A percentile compares a stretch with the other conserved stretches of the same genome.
These are phyloP conservation scores for Pelargonium myrrhifolium DNA, from an alignment of 441 rosid species.

Conservation along the genomic window DNA sequence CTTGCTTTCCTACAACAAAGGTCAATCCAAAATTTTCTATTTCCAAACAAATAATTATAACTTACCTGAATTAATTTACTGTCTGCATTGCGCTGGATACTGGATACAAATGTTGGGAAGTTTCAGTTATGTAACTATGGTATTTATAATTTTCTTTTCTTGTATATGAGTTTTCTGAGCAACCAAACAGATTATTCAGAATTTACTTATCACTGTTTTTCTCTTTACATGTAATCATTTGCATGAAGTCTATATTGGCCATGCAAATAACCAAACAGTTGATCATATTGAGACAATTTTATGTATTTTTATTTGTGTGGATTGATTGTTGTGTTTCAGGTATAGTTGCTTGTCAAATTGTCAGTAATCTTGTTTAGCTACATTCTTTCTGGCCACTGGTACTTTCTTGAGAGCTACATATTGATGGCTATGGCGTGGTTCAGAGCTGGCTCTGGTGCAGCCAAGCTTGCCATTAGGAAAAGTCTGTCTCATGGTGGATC, in stretches of 20 bases:
- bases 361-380: neutral
- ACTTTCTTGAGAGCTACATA: neutral
- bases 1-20: neutral
- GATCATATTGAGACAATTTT: neutral
- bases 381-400: neutral
- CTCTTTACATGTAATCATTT: too few relatives aligned
- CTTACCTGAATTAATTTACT: neutral
- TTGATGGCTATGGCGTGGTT: slow-evolving; percentile 61
- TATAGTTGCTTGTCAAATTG: neutral
- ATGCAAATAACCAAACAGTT: neutral
- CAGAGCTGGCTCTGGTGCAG: slow-evolving; percentile 58
- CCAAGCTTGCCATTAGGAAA: slow-evolving; percentile 67
- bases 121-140: neutral
- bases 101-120: neutral
- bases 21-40: neutral
- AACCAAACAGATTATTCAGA: too few relatives aligned
- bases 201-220: too few relatives aligned
- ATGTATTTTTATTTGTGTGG: neutral
- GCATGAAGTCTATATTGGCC: neutral
- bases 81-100: neutral
- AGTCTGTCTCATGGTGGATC: slow-evolving; percentile 53
- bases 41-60: neutral
- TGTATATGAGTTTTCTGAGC: neutral
- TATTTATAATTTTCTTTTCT: neutral
- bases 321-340: neutral